Evolutionary conservation across 2,329 filamentous ascomycete species (phyloP).

Genomic region (Exserohilum turcica): DNA sequence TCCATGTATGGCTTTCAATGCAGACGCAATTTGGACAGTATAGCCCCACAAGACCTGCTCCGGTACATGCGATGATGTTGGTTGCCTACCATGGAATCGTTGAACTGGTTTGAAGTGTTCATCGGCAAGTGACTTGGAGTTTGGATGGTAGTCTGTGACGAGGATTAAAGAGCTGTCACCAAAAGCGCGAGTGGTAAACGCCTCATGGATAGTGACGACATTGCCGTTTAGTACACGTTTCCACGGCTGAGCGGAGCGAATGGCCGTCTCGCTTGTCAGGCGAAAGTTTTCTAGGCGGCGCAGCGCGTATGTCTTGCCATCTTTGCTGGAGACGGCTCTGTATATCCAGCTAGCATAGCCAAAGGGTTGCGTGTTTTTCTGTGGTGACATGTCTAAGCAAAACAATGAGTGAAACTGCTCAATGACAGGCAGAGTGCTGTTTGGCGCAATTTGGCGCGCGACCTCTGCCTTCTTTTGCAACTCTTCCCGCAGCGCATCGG

Average conservation of each 20-base stretch:
- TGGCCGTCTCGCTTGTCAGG: conserved; percentile 85
- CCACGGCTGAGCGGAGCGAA: conserved; percentile 86
- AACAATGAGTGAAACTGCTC: conserved; percentile 93
- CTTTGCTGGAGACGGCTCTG: conserved; percentile 87
- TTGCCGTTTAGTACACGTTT: conserved; percentile 80
- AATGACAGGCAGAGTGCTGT: conserved; percentile 73
- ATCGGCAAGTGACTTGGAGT: conserved; percentile 87
- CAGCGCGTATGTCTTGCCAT: conserved; percentile 85
- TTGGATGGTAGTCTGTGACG: conserved; percentile 89
- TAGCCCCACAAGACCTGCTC: conserved; percentile 90
- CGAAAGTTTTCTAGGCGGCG: conserved; percentile 87
- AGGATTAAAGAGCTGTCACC: conserved; percentile 94
- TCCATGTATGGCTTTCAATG: conserved; percentile 82
- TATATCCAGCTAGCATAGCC: conserved; percentile 93
- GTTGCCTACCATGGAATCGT: conserved; percentile 48
- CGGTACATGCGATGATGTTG: conserved; percentile 50
- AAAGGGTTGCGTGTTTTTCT: conserved; percentile 79
- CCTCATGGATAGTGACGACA: conserved; percentile 85
- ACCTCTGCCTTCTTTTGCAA: conserved; percentile 88
- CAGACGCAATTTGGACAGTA: conserved; percentile 87
- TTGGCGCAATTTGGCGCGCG: conserved; percentile 81
- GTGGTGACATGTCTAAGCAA: conserved; percentile 79
- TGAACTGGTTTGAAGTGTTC: conserved; percentile 65
- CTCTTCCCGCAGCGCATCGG: conserved; percentile 84
- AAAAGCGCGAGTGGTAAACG: conserved; percentile 91